Percentiles rank a stretch among this genome's conserved stretches.
phyloP scores from a whole-genome alignment of 2,329 filamentous ascomycete genomes.

The Pestalotiopsis sp. region DNA sequence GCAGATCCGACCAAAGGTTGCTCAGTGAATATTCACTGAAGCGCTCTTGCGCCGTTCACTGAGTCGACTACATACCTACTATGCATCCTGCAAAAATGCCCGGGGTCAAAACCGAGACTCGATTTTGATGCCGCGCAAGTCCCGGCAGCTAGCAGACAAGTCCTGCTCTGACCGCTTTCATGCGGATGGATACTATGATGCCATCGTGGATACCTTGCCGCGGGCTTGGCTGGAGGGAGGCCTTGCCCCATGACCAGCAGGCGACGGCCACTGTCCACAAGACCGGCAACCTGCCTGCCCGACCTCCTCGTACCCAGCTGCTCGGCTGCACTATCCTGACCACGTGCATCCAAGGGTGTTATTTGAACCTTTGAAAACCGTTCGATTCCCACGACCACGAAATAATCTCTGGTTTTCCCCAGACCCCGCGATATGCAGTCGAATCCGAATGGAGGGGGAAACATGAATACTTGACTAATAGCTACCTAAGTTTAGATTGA shows the following conservation, averaged over 20 bases:
- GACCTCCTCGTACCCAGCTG: neutral
- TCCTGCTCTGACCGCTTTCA: slow-evolving; percentile 12
- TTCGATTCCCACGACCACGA: neutral
- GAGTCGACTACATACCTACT: neutral
- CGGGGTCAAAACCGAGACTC: no score
- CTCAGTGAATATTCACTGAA: neutral
- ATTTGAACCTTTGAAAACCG: neutral
- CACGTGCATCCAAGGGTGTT: neutral
- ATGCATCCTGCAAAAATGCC: neutral
- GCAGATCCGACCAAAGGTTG: neutral
- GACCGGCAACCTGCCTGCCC: neutral
- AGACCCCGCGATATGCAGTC: neutral
- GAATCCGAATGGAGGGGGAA: neutral
- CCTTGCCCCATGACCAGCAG: neutral
- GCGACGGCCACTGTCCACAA: neutral
- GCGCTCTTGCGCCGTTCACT: neutral
- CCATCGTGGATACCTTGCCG: slow-evolving; percentile 12
- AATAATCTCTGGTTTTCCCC: neutral
- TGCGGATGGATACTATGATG: slow-evolving; percentile 15
- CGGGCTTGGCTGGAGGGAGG: slow-evolving; percentile 2
- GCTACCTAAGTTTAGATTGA: neutral
- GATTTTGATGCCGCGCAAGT: neutral
- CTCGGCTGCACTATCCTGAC: neutral
- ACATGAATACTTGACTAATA: neutral
- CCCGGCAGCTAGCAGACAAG: neutral